phyloP scores from a whole-genome alignment of 495 filamentous ascomycete species.

The Copromyces sp. region DNA sequence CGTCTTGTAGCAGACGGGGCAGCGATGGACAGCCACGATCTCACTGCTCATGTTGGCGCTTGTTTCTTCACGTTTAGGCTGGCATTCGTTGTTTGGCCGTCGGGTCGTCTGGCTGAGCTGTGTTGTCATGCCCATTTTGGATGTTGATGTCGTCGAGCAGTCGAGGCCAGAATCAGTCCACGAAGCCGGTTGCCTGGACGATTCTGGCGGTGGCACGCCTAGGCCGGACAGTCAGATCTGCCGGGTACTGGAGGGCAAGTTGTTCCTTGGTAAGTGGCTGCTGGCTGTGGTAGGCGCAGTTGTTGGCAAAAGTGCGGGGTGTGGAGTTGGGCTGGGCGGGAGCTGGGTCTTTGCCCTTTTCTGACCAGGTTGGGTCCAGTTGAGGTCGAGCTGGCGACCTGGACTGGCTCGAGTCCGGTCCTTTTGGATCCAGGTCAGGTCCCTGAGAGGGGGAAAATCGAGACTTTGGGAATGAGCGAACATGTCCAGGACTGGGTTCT shows the following conservation, averaged over 20 bases:
- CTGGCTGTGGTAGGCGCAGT: background rate
- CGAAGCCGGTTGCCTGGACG: background rate
- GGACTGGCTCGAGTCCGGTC: background rate
- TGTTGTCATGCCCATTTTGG: background rate
- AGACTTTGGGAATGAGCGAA: background rate
- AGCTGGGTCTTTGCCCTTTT: background rate
- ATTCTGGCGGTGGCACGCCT: background rate
- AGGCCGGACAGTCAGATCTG: background rate
- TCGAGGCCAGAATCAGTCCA: background rate
- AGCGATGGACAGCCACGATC: conserved; percentile 12
- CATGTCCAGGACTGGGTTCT: background rate
- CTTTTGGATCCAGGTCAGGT: background rate
- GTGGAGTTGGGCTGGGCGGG: background rate
- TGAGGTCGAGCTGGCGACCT: background rate
- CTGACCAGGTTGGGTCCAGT: background rate
- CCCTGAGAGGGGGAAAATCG: background rate
- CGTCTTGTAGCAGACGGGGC: conserved; percentile 22
- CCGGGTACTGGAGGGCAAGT: background rate
- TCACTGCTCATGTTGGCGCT: background rate
- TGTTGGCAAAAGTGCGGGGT: background rate
- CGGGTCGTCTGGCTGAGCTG: background rate
- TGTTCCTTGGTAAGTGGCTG: background rate
- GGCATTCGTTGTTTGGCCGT: background rate
- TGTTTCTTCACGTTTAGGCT: background rate
- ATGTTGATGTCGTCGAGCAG: background rate